Evolutionary conservation across 1,284 basidiomycete genomes (phyloP), one percentile per base, ranked within the genome.

Genomic region (Tremellales sp.): DNA sequence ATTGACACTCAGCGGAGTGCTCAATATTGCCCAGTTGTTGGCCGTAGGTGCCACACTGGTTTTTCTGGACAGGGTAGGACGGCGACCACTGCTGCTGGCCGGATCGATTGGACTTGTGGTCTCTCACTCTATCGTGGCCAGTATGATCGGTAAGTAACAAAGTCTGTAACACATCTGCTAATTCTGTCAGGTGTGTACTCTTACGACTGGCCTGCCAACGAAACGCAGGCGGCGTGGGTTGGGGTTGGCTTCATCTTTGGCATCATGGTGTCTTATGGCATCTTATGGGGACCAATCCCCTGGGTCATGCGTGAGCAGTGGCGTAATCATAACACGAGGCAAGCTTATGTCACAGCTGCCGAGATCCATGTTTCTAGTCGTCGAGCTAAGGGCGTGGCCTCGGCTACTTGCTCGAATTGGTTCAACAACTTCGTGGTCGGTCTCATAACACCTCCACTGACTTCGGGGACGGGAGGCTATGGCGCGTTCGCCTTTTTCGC

Each of bases 41-140:
- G 73, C 68, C 41, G 64, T 62, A 3, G 27, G 61, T 22, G 49
- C 60, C 13, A 53, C 67, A 6, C 49, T 75, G 35, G 48, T 75
- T 52, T 64, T 68, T 47, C 57, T 75, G 36, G 75, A 76, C 56
- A 53, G 58, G 2, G 45, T 73, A 3, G 74, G 75, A 35, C 65
- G 75, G 15, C 53, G 60, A 12, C 62, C 61, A 4, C 58, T 67
- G 5, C 57, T 75, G 21, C 52, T 75, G 19, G 43, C 33, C 31
- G 63, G 64, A 0, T 51, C 60, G 1, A 13, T 45, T 10, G 52
- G 52, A 5, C 50, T 48, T 25, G 33, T 42, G 8, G 44, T 58
- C 13, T 51, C 53, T 1, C 62, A 65, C 45, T 45, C 59, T 22
- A 56, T 68, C 21, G 57, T 62, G 22, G 67, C 57, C 1, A 47